phyloP scores from a whole-genome alignment of 345 rosid species.

The Corymbia maculata region DNA sequence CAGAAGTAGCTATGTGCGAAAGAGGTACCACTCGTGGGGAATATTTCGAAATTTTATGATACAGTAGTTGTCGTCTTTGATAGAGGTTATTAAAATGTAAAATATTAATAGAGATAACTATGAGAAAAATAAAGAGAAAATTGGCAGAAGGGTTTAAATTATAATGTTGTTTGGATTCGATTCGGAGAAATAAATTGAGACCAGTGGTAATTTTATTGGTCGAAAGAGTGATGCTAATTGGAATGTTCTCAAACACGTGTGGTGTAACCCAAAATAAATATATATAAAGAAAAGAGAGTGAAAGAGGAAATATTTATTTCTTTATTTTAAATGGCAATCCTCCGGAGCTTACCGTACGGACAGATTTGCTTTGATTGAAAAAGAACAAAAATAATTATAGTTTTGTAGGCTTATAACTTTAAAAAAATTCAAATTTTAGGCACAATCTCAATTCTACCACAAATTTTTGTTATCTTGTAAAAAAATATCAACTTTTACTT shows the following conservation, averaged over 20 bases:
- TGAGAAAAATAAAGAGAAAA: not conserved
- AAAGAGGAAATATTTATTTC: not conserved
- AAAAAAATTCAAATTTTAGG: too few relatives aligned
- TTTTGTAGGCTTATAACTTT: not conserved
- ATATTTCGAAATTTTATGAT: not conserved
- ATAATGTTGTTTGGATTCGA: not conserved
- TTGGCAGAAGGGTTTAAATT: not conserved
- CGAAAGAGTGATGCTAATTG: too few relatives aligned
- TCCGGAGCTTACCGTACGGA: not conserved
- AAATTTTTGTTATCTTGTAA: accelerated
- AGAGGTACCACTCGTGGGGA: not conserved
- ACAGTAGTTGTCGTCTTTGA: not conserved
- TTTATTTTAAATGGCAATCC: not conserved
- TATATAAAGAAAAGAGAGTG: not conserved
- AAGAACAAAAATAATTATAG: not conserved
- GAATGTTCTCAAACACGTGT: not conserved
- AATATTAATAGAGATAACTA: not conserved
- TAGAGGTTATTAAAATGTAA: not conserved
- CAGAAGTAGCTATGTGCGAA: not conserved
- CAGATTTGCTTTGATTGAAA: not conserved
- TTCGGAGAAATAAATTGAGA: not conserved
- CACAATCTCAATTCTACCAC: too few relatives aligned
- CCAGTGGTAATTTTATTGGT: not conserved
- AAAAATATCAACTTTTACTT: not conserved
- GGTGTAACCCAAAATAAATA: not conserved